Percentiles rank a stretch among this genome's conserved stretches.
Conservation (phyloP, 176 grass and related monocot genomes). For the Pontederia crassipes region DNA sequence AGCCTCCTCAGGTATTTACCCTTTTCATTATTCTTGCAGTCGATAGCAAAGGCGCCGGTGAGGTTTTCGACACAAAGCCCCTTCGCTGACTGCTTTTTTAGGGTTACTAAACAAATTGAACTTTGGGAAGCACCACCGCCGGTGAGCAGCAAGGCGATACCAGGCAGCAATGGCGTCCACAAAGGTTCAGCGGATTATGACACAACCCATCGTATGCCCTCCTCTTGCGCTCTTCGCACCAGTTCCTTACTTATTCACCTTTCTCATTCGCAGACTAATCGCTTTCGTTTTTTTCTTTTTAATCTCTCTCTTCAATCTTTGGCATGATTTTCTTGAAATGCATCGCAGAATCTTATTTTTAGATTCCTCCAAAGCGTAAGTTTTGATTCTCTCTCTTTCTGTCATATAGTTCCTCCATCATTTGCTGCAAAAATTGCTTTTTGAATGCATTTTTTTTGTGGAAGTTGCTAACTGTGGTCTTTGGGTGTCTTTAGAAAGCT, state of each 20-base stretch:
- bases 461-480: slow-evolving; percentile 5
- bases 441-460: not conserved
- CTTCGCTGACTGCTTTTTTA: too few species aligned
- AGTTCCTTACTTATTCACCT: not conserved
- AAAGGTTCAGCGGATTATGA: slow-evolving; percentile 97
- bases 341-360: slow-evolving; percentile 81
- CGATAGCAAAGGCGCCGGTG: too few species aligned
- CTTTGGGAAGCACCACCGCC: too few species aligned
- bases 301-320: not conserved
- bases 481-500: slow-evolving; percentile 55
- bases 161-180: slow-evolving; percentile 84
- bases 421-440: not conserved
- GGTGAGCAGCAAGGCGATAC: not conserved
- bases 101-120: too few species aligned
- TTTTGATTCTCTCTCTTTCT: slow-evolving; percentile 7
- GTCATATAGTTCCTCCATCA: not conserved
- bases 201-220: slow-evolving; percentile 84
- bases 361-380: slow-evolving; percentile 98
- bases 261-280: not conserved
- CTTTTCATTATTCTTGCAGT: too few species aligned
- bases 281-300: not conserved
- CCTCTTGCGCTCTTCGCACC: not conserved
- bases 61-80: too few species aligned
- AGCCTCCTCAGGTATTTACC: too few species aligned
- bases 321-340: slow-evolving; percentile 1